Base-by-base conservation (phyloP, 257 asterid species). In the Rauvolfia tetraphylla region DNA sequence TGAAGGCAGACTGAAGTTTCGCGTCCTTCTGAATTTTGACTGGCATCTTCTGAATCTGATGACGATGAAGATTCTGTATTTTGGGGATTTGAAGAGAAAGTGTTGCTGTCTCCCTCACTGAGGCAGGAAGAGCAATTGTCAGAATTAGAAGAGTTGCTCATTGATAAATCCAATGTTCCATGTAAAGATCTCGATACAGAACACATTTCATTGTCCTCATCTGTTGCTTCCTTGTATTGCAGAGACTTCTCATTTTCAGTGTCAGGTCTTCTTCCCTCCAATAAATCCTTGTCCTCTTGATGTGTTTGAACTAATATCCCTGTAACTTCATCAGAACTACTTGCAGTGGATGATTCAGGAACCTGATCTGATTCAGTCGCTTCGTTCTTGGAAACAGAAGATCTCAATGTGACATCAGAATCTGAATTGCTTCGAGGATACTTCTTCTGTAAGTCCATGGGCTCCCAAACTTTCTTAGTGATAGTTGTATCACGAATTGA, bases 391-490 rank as follows among this genome's bases (percentile, higher is more conserved):
- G 83, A 78, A 39, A 80, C 74, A 77, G 89, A 85, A 49, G 87
- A 84, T 86, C 87, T 89, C 83, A 82, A 80, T 78, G 95, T 92
- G 77, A 88, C 85, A 79, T 89, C 96, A 46, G 86, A 80, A 81
- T 92, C 96, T 7, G 91, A 88, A 83, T 89, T 86, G 85, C 97
- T 89, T 42, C 91, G 84, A 41, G 81, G 68, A 76, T 85, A 88
- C 84, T 89, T 89, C 89, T 90, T 94, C 71, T 84, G 93, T 36
- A 91, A 87, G 81, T 91, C 97, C 87, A 89, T 80, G 72, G 99
- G 99, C 84, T 95, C 99, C 99, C 99, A 95, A 69, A 91, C 97
- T 86, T 91, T 91, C 89, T 88, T 91, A 61, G 85, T 80, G 78
- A 53, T 36, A 79, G 84, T 72, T 59, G 80, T 71, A 75, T 83